These are phyloP conservation scores for Wallacemonas sp. DNA, from an alignment of 208 protist species.

Conservation along the genomic window DNA sequence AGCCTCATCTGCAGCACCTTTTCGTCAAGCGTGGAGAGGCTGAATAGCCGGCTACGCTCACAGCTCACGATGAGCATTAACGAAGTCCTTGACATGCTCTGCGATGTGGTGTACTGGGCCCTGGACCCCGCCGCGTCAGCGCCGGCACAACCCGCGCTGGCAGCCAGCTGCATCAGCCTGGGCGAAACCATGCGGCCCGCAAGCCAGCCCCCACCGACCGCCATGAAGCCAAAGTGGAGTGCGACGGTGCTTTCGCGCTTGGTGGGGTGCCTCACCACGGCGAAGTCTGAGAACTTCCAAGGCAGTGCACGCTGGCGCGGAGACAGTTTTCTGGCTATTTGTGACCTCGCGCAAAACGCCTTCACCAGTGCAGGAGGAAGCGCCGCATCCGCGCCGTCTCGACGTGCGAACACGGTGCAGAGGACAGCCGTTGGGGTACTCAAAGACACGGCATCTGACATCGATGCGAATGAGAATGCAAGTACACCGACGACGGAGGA, in stretches of 20 bases:
- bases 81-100: constrained; percentile 34
- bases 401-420: background rate
- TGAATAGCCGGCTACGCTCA: constrained; percentile 31
- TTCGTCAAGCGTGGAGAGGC: constrained; percentile 19
- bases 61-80: constrained; percentile 33
- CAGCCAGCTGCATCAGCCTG: background rate
- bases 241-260: background rate
- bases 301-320: constrained; percentile 41
- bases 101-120: constrained; percentile 32
- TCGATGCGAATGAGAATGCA: too few species aligned
- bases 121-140: background rate
- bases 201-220: too few species aligned
- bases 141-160: too few species aligned
- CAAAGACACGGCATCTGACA: constrained; percentile 8
- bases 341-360: background rate
- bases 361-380: background rate
- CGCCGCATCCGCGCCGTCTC: background rate
- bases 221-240: constrained; percentile 15
- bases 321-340: constrained; percentile 20
- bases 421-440: background rate
- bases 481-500: constrained; percentile 2
- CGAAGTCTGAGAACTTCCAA: constrained; percentile 28
- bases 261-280: constrained; percentile 17
- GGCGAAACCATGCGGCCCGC: background rate
- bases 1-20: constrained; percentile 27